These are phyloP conservation scores for Penicillium soppii DNA, from an alignment of 495 filamentous ascomycete genomes.

Conservation along the genomic window DNA sequence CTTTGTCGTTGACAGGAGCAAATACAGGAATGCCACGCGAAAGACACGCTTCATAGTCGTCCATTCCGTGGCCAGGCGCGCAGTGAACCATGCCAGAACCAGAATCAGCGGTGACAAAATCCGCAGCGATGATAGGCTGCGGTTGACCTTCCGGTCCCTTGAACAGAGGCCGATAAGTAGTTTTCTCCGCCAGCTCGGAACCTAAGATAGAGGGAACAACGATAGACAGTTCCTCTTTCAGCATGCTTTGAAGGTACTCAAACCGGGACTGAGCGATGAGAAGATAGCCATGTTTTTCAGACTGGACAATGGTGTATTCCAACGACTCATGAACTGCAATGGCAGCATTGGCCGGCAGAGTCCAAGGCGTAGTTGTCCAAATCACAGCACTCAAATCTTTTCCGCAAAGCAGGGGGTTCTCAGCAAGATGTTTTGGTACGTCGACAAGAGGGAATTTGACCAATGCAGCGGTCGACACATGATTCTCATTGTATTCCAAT, in stretches of 20 bases:
- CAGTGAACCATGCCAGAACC: constrained; percentile 92
- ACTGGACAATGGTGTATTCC: constrained; percentile 68
- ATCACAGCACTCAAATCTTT: constrained; percentile 68
- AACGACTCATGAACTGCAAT: constrained; percentile 75
- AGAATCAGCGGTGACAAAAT: constrained; percentile 83
- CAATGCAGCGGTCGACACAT: constrained; percentile 77
- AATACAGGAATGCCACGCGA: constrained; percentile 62
- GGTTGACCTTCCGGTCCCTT: constrained; percentile 44
- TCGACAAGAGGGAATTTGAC: constrained; percentile 70
- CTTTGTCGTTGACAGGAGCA: constrained; percentile 79
- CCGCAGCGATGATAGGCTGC: constrained; percentile 73
- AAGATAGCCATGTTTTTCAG: constrained; percentile 53
- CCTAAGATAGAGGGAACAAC: constrained; percentile 62
- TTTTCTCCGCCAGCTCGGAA: constrained; percentile 55
- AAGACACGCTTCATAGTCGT: constrained; percentile 86
- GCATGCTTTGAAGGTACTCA: constrained; percentile 46
- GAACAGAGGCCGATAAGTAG: constrained; percentile 69
- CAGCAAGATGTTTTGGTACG: constrained; percentile 45
- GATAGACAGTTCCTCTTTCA: constrained; percentile 46
- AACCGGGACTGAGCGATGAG: constrained; percentile 68
- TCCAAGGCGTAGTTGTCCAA: constrained; percentile 99
- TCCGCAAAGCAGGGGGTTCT: constrained; percentile 32
- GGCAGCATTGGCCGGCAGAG: constrained; percentile 86
- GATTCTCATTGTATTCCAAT: constrained; percentile 87
- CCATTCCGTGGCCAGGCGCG: constrained; percentile 93